Evolutionary conservation across 2,329 filamentous ascomycete species (phyloP).

Genomic region (Decorospora gaudefroyi): DNA sequence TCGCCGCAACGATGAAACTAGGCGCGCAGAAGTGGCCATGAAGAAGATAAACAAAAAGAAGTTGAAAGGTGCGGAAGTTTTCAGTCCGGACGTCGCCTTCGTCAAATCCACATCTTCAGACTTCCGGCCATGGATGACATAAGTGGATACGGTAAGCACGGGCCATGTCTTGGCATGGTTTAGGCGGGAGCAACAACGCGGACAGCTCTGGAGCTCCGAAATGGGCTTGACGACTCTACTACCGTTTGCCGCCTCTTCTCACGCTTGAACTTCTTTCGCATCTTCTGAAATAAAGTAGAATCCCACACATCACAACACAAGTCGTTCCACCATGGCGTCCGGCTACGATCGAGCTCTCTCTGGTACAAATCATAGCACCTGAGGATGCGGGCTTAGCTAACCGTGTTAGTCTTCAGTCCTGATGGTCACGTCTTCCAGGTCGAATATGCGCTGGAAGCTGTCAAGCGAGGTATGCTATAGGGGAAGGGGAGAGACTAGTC

Average conservation of each 20-base stretch:
- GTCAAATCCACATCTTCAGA: constrained; percentile 20
- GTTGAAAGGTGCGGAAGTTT: constrained; percentile 25
- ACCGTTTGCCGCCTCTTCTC: constrained; percentile 17
- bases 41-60: constrained; percentile 21
- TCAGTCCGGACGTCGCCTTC: constrained; percentile 21
- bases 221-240: constrained; percentile 29
- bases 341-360: constrained; percentile 99
- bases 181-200: constrained; percentile 48
- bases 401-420: constrained; percentile 82
- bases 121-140: constrained; percentile 39
- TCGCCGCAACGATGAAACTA: constrained; percentile 43
- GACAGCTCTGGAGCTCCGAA: constrained; percentile 46
- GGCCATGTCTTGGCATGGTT: constrained; percentile 38
- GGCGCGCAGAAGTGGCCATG: constrained; percentile 46
- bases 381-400: constrained; percentile 31
- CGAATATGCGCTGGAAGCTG: constrained; percentile 97
- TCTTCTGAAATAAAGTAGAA: constrained; percentile 1
- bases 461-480: constrained; percentile 88
- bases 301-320: background rate
- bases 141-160: constrained; percentile 32
- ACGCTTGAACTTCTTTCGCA: constrained; percentile 6
- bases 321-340: constrained; percentile 70
- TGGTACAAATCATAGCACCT: constrained; percentile 64
- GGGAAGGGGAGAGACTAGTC: background rate
- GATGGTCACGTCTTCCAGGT: constrained; percentile 99